A percentile compares a stretch with the other conserved stretches of the same genome.
phyloP scores from a whole-genome alignment of 2,329 filamentous ascomycete genomes.

The Ilyonectria sp. region DNA sequence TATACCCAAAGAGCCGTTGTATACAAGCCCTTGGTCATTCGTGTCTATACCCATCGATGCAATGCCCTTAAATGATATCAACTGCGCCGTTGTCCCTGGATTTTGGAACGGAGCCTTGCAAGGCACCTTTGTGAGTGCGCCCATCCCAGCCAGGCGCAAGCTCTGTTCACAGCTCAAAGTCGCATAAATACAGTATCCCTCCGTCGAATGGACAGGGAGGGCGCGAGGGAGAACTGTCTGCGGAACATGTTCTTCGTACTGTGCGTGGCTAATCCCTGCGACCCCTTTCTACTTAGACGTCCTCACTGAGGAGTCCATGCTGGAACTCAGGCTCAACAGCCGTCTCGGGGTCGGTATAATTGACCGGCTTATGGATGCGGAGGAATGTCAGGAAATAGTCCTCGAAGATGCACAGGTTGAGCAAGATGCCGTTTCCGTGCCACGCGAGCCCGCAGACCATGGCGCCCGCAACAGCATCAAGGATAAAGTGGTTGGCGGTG shows the following conservation, averaged over 20 bases:
- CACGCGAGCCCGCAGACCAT: slow-evolving; percentile 76
- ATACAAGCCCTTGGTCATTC: slow-evolving; percentile 24
- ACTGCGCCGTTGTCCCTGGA: slow-evolving; percentile 19
- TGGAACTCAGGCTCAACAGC: slow-evolving; percentile 54
- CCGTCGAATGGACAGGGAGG: slow-evolving; percentile 5
- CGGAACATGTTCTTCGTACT: slow-evolving; percentile 22
- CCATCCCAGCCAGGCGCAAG: slow-evolving; percentile 11
- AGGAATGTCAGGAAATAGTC: slow-evolving; percentile 77
- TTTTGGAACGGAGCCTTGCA: slow-evolving; percentile 4
- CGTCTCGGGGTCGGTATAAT: slow-evolving; percentile 56
- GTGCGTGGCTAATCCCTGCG: slow-evolving; percentile 25
- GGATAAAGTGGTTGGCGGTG: slow-evolving; percentile 81
- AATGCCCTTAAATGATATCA: slow-evolving; percentile 14
- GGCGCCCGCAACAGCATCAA: slow-evolving; percentile 79
- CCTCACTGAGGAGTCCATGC: slow-evolving; percentile 39
- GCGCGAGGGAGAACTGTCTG: not conserved
- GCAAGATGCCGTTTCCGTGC: slow-evolving; percentile 66
- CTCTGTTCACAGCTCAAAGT: slow-evolving; percentile 8
- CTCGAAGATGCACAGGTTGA: slow-evolving; percentile 77
- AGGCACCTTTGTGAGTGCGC: slow-evolving; percentile 7
- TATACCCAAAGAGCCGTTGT: slow-evolving; percentile 28
- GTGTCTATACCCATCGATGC: slow-evolving; percentile 28
- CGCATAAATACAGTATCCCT: not conserved
- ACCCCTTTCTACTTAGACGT: slow-evolving; percentile 32
- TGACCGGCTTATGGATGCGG: slow-evolving; percentile 75